Conservation (phyloP, 192 early-diverging fungal genomes). For the Rhizophagus clarus region DNA sequence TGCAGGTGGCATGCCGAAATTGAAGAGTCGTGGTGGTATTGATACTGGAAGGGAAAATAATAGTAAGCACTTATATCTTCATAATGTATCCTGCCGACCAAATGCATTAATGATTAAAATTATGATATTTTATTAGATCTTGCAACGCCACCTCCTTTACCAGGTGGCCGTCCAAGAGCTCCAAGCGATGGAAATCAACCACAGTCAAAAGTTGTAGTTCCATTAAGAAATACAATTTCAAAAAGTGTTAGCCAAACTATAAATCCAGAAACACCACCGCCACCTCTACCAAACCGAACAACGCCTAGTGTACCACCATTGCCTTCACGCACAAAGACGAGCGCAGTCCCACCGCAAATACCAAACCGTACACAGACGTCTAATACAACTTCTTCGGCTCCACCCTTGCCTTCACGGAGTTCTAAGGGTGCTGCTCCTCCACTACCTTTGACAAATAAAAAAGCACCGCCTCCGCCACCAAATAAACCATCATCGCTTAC, state of each 20-base stretch:
- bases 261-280: background rate
- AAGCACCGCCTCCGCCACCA: conserved; percentile 33
- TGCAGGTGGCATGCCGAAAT: conserved; percentile 64
- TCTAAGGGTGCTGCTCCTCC: background rate
- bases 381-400: background rate
- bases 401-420: background rate
- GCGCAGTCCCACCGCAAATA: conserved; percentile 32
- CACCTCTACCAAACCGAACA: conserved; percentile 16
- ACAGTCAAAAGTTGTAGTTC: conserved; percentile 11
- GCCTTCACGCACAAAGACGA: conserved; percentile 30
- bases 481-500: conserved; percentile 32
- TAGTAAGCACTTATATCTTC: conserved; percentile 5
- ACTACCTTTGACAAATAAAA: conserved; percentile 22
- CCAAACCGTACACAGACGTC: conserved; percentile 3
- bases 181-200: conserved; percentile 8
- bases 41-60: conserved; percentile 43
- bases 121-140: conserved; percentile 7
- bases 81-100: background rate
- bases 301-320: conserved; percentile 35
- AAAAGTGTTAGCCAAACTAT: background rate
- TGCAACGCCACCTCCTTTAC: conserved; percentile 23
- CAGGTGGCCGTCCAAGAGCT: conserved; percentile 31
- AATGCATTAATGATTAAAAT: background rate
- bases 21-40: conserved; percentile 61
- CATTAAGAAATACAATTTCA: background rate